Evolutionary conservation across 805 yeast species (phyloP).

Genomic region (Yueomyces sinensis): DNA sequence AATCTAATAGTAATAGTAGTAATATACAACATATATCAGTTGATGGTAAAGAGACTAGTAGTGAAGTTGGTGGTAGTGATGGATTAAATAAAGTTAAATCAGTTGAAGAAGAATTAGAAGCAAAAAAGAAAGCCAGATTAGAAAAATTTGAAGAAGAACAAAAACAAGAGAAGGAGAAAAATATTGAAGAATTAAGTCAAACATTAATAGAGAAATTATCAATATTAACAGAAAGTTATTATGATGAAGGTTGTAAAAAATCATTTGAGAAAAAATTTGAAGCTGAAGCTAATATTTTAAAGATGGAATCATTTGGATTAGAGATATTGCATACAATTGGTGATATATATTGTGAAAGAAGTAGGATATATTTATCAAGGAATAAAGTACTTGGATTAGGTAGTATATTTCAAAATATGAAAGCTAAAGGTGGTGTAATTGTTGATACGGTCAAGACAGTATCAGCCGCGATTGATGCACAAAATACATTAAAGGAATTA

Average conservation of each 20-base stretch:
- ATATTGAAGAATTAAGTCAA: slow-evolving; percentile 45
- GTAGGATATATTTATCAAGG: slow-evolving; percentile 50
- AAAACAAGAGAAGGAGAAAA: slow-evolving; percentile 46
- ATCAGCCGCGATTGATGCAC: slow-evolving; percentile 65
- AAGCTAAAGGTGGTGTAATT: slow-evolving; percentile 61
- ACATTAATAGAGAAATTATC: slow-evolving; percentile 43
- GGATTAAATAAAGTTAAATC: slow-evolving; percentile 16
- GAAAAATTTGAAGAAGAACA: slow-evolving; percentile 70
- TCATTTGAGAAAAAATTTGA: slow-evolving; percentile 52
- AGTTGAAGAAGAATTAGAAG: slow-evolving; percentile 21
- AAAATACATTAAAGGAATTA: slow-evolving; percentile 59
- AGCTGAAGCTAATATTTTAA: slow-evolving; percentile 75
- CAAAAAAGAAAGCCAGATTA: slow-evolving; percentile 31
- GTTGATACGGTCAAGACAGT: slow-evolving; percentile 60
- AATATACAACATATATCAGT: slow-evolving; percentile 2
- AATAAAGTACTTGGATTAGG: slow-evolving; percentile 53
- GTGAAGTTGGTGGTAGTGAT: not conserved
- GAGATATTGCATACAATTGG: slow-evolving; percentile 70
- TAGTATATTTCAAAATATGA: slow-evolving; percentile 55
- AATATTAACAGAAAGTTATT: slow-evolving; percentile 47
- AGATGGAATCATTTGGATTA: slow-evolving; percentile 74
- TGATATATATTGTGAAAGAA: slow-evolving; percentile 50
- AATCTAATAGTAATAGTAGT: slow-evolving; percentile 6
- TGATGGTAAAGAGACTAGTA: slow-evolving; percentile 1
- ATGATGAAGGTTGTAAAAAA: slow-evolving; percentile 44